phyloP scores from a whole-genome alignment of 805 yeast genomes.

The Schwanniomyces vanrijiae region DNA sequence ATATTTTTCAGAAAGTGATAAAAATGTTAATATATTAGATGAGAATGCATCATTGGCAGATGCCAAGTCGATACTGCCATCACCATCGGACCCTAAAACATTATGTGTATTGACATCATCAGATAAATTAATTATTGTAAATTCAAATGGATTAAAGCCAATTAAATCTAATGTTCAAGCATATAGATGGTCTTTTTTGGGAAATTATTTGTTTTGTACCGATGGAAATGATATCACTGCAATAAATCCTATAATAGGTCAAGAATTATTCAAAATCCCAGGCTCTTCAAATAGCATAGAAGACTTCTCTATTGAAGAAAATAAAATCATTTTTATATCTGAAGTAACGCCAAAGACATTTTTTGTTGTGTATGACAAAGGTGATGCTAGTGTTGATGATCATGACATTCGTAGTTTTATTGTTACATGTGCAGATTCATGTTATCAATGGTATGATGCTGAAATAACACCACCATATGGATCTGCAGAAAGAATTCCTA shows the following conservation, averaged over 20 bases:
- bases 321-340: slow-evolving; percentile 5
- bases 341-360: slow-evolving; percentile 1
- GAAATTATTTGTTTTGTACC: slow-evolving; percentile 18
- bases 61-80: slow-evolving; percentile 16
- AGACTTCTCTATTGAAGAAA: slow-evolving; percentile 12
- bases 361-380: slow-evolving; percentile 25
- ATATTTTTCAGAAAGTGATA: neutral
- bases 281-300: slow-evolving; percentile 1
- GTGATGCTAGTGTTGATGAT: slow-evolving; percentile 26
- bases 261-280: slow-evolving; percentile 7
- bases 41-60: slow-evolving; percentile 4
- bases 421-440: slow-evolving; percentile 8
- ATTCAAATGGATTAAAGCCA: slow-evolving; percentile 4
- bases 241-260: slow-evolving; percentile 4
- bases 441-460: slow-evolving; percentile 25
- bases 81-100: slow-evolving; percentile 14
- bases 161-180: slow-evolving; percentile 5
- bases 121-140: slow-evolving; percentile 12
- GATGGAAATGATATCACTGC: slow-evolving; percentile 17
- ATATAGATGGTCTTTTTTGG: slow-evolving; percentile 15
- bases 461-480: slow-evolving; percentile 58
- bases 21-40: neutral
- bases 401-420: slow-evolving; percentile 26
- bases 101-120: slow-evolving; percentile 14
- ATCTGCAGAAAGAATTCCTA: slow-evolving; percentile 44